Evolutionary conservation across 768 basidiomycete species (phyloP).

Genomic region (Trametes sanguinea): DNA sequence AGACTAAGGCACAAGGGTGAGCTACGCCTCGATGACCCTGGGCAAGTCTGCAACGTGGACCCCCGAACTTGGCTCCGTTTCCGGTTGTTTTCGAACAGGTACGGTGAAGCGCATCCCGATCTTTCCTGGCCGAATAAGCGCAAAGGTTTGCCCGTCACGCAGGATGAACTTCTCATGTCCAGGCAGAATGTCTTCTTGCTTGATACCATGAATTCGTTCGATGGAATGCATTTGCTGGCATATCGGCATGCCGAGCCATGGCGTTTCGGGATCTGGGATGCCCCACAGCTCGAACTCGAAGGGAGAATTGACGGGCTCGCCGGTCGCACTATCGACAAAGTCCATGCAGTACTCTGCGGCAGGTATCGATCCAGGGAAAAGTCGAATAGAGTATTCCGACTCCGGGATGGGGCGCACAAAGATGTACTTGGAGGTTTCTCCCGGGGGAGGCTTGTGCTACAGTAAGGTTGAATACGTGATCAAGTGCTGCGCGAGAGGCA

Average conservation of each 20-base stretch:
- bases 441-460: not conserved
- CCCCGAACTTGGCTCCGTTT: too few relatives aligned
- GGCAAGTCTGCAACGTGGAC: too few relatives aligned
- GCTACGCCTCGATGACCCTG: too few relatives aligned
- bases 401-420: not conserved
- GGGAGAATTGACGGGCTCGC: slow-evolving; percentile 4
- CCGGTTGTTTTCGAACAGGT: not conserved
- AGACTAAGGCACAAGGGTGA: too few relatives aligned
- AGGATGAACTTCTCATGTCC: slow-evolving; percentile 4
- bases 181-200: not conserved
- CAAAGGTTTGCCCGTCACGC: slow-evolving; percentile 1
- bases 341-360: slow-evolving; percentile 3
- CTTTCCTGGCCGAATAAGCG: not conserved
- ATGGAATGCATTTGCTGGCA: not conserved
- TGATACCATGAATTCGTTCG: not conserved
- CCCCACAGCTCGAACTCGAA: not conserved
- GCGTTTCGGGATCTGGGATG: not conserved
- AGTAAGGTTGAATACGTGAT: not conserved
- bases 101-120: not conserved
- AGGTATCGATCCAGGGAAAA: not conserved
- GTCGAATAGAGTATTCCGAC: not conserved
- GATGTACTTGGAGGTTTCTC: not conserved
- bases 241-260: not conserved
- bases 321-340: not conserved
- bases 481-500: too few relatives aligned